Base-by-base conservation (phyloP, 2,329 filamentous ascomycete genomes). In the Neoscytalidium dimidiatum region DNA sequence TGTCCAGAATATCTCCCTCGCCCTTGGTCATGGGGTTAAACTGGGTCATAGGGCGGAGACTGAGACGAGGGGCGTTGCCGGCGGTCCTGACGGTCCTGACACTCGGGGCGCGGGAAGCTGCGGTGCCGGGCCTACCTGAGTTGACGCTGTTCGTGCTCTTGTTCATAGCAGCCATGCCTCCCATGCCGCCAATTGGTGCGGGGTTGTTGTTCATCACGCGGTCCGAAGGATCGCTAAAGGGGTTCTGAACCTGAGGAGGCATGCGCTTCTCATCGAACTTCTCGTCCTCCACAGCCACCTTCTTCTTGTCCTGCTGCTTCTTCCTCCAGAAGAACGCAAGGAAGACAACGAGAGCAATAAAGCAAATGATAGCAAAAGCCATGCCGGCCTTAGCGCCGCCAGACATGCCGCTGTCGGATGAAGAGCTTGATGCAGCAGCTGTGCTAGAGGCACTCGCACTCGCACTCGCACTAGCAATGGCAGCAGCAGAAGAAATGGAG, bases 11-110 rank as follows among this genome's bases (percentile, higher is more conserved):
- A 17, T 60, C 56, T 11, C 56, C 26, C 26, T 60, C 56, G 4
- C 23, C 23, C 56, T 60, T 65, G 31, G 51, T 8, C 26, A 46
- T 60, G 8, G 56, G 56, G 26, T 60, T 60, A 78, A 97, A 94
- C 72, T 95, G 88, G 44, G 92, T 94, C 56, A 95, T 86, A 2
- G 93, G 93, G 57, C 92, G 90, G 62, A 97, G 84, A 73, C 92
- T 96, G 67, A 97, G 84, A 67, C 90, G 90, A n/a, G 93, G 92
- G 49, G 93, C 89, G 35, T 81, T 85, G 31, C 83, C 81, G 68
- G 76, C 79, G 67, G 81, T 84, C 69, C 75, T 81, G 64, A 79
- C 77, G 62, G 80, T 79, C 43, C 74, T 69, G 53, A 78, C 70
- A 69, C 78, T 80, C 28, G 81, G 76, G 21, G 44, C 19, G 43